Percentiles rank a stretch among this genome's conserved stretches.
These are phyloP conservation scores for Pleurotus pulmonarius DNA, from an alignment of 768 basidiomycete genomes.

Conservation along the genomic window DNA sequence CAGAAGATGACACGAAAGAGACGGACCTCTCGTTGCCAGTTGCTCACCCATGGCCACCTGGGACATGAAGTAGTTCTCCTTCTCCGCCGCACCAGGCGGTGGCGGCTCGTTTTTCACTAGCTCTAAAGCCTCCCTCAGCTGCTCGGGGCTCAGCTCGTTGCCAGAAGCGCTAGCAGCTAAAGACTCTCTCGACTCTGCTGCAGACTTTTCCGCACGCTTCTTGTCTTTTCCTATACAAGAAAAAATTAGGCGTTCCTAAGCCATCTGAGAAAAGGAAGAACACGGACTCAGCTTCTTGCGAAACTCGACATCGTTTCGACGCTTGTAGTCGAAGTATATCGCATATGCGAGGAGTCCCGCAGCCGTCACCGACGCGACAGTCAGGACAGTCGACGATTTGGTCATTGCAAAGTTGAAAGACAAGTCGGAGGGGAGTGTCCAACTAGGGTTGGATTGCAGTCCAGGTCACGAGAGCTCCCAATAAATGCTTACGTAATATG, in stretches of 20 bases:
- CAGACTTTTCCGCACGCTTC: constrained; percentile 77
- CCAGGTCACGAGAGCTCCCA: not conserved
- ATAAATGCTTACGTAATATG: not conserved
- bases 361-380: constrained; percentile 46
- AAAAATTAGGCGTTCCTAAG: constrained; percentile 4
- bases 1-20: not conserved
- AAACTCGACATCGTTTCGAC: constrained; percentile 84
- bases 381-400: constrained; percentile 25
- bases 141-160: constrained; percentile 38
- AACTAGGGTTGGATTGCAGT: not conserved
- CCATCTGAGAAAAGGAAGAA: constrained; percentile 9
- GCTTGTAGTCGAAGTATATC: constrained; percentile 91
- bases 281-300: constrained; percentile 78
- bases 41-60: constrained; percentile 88
- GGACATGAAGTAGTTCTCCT: constrained; percentile 88
- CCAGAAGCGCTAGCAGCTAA: constrained; percentile 23
- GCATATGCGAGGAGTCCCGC: constrained; percentile 76
- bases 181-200: constrained; percentile 46
- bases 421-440: not conserved
- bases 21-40: constrained; percentile 68
- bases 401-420: constrained; percentile 23
- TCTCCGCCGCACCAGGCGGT: constrained; percentile 67
- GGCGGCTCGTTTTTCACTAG: constrained; percentile 65
- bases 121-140: constrained; percentile 61
- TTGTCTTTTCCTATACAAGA: constrained; percentile 78